Percentiles rank a stretch among this genome's conserved stretches.
phyloP scores from a whole-genome alignment of 23 red algal genomes.

The Pyropia yezoensis region DNA sequence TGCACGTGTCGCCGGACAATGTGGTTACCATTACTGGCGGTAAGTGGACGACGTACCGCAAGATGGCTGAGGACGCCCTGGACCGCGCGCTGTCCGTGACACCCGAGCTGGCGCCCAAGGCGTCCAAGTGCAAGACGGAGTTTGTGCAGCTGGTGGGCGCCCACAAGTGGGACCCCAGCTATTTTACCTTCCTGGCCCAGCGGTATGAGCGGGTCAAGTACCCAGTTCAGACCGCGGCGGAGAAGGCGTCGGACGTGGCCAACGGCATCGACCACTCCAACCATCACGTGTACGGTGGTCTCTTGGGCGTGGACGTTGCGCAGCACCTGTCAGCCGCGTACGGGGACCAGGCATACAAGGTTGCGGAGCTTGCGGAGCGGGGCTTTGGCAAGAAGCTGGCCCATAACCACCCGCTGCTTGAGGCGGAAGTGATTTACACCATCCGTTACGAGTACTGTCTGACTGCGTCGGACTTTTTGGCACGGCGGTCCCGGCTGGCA shows the following conservation, averaged over 20 bases:
- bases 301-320: conserved; percentile 69
- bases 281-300: neutral
- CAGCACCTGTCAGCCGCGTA: conserved; percentile 80
- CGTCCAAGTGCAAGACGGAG: conserved; percentile 65
- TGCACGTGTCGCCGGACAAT: conserved; percentile 52
- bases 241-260: conserved; percentile 11
- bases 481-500: conserved; percentile 58
- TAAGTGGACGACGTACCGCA: conserved; percentile 91
- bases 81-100: conserved; percentile 56
- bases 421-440: conserved; percentile 87
- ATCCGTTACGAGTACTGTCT: conserved; percentile 69
- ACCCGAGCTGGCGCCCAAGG: conserved; percentile 26
- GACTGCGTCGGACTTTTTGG: conserved; percentile 90
- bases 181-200: conserved; percentile 87
- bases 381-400: conserved; percentile 63
- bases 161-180: conserved; percentile 79
- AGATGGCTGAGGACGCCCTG: conserved; percentile 77
- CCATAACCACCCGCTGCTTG: conserved; percentile 62
- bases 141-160: conserved; percentile 69
- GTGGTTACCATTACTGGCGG: conserved; percentile 82
- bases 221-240: conserved; percentile 13
- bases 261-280: too few species aligned
- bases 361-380: conserved; percentile 67
- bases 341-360: conserved; percentile 93
- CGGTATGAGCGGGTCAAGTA: conserved; percentile 52